Percentiles rank a stretch among this genome's conserved stretches.
These are phyloP conservation scores for Neurospora sp. DNA, from an alignment of 495 filamentous ascomycete genomes.

Conservation along the genomic window DNA sequence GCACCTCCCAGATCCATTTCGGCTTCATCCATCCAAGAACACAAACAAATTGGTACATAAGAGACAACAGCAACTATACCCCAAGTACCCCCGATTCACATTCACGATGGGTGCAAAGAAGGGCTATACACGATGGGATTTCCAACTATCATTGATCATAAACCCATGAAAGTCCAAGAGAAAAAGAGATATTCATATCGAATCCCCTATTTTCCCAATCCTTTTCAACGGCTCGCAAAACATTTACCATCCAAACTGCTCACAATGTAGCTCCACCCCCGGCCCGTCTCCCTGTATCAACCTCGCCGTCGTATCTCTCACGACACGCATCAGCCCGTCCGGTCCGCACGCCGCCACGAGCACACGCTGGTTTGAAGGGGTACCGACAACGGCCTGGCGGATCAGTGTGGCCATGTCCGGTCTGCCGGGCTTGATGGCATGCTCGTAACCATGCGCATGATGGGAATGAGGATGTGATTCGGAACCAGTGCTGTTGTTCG, in stretches of 20 bases:
- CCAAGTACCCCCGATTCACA: not conserved
- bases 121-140: not conserved
- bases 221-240: not conserved
- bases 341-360: constrained; percentile 45
- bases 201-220: not conserved
- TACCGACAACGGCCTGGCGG: constrained; percentile 27
- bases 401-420: constrained; percentile 35
- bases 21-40: not conserved
- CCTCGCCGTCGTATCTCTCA: constrained; percentile 40
- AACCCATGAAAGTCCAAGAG: not conserved
- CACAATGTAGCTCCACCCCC: constrained; percentile 43
- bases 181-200: not conserved
- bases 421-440: constrained; percentile 25
- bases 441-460: constrained; percentile 1
- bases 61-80: not conserved
- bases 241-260: constrained; percentile 45
- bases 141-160: not conserved
- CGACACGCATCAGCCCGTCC: constrained; percentile 34
- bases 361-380: constrained; percentile 31
- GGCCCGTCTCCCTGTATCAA: constrained; percentile 39
- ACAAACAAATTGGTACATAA: not conserved
- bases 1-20: not conserved
- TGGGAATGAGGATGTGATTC: not conserved
- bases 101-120: not conserved
- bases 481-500: constrained; percentile 5